Evolutionary conservation across 305 asterid genomes (phyloP), one percentile per base, ranked within the genome.

Genomic region (Plantago lanceolata): DNA sequence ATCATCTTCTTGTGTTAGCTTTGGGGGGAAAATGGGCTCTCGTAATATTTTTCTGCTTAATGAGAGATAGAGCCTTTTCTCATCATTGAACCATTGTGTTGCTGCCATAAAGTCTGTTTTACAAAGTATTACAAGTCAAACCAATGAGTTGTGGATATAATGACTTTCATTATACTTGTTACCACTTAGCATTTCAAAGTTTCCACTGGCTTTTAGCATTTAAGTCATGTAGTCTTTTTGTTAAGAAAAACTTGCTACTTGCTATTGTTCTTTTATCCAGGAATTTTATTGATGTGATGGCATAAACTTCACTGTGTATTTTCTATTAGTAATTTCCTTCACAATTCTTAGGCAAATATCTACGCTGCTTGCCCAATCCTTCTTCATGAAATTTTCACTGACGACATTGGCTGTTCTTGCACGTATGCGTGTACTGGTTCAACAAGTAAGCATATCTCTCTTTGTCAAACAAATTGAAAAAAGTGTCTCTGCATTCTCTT

Each of bases 351-450:
- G 95, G 62, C 87, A 89, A 79, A 76, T 93, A 76, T 93, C 97
- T 4, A 80, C 73, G 37, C 81, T 93, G 76, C 91, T 93, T 54
- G 99, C 97, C 40, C 91, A 76, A 64, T 85, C 97, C 29, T 89
- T 89, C 76, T 93, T 93, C 81, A 76, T 80, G 91, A 90, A 90
- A 70, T 85, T 89, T 73, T 87, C 97, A 16, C 73, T 93, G 50
- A 81, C 92, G 19, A 59, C 74, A 57, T 71, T 89, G 81, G 84
- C 99, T 16, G 75, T 89, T 82, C 87, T 93, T 63, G 88, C 94
- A 59, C 94, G 99, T 44, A 69, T 89, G 47, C 85, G 97, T 64
- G 96, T 89, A 63, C 78, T 89, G 69, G 77, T 84, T 83, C 99
- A 93, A 74, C 97, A 93, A 62, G 97, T 88, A 83, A 82, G 89